Evolutionary conservation across 2,329 filamentous ascomycete genomes (phyloP).

Genomic region (Fonsecaea erecta): DNA sequence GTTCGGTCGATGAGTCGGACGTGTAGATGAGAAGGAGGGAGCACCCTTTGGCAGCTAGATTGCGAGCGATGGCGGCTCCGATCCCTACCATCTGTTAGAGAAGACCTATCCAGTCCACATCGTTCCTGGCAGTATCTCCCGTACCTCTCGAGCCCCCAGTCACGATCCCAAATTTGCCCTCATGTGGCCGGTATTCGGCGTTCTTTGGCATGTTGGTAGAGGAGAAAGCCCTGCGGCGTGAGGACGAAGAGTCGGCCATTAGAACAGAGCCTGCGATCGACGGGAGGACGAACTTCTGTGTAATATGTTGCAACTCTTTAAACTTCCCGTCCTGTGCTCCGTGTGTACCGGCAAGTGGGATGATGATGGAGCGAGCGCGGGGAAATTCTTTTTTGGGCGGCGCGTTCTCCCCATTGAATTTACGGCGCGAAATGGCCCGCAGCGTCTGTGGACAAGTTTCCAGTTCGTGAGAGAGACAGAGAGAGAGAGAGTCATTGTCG

Average conservation of each 20-base stretch:
- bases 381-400: slow-evolving; percentile 18
- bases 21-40: slow-evolving; percentile 74
- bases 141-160: slow-evolving; percentile 79
- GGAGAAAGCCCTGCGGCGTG: slow-evolving; percentile 25
- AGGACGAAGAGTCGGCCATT: slow-evolving; percentile 25
- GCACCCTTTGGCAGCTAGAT: slow-evolving; percentile 73
- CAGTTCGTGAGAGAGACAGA: no score
- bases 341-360: slow-evolving; percentile 8
- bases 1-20: slow-evolving; percentile 61
- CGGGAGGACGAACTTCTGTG: background rate
- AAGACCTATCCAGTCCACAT: background rate
- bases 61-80: slow-evolving; percentile 69
- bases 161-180: slow-evolving; percentile 77
- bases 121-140: slow-evolving; percentile 15
- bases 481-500: background rate
- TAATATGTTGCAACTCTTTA: background rate
- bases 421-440: slow-evolving; percentile 20
- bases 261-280: background rate
- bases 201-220: slow-evolving; percentile 32
- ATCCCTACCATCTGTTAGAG: slow-evolving; percentile 63
- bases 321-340: background rate
- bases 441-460: slow-evolving; percentile 13
- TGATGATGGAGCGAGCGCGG: slow-evolving; percentile 23
- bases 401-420: slow-evolving; percentile 4
- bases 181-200: slow-evolving; percentile 51